Percentiles rank a stretch among this genome's conserved stretches.
Evolutionary conservation across 345 rosid genomes (phyloP).

Genomic region (Streptanthus diversifolius): DNA sequence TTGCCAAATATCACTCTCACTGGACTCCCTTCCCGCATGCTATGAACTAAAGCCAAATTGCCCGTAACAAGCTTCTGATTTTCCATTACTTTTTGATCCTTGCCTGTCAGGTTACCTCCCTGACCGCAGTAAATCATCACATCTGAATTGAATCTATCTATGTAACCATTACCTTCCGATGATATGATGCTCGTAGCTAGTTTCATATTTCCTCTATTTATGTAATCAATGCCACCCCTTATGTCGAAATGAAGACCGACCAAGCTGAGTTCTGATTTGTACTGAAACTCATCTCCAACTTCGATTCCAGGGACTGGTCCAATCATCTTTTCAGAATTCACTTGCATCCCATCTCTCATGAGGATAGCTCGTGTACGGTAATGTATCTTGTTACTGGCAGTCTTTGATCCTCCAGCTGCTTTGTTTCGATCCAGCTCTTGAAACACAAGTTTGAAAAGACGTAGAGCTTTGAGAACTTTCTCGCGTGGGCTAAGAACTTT

Average conservation of each 20-base stretch:
- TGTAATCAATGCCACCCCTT: constrained; percentile 72
- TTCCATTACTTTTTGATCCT: constrained; percentile 40
- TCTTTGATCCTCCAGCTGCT: neutral
- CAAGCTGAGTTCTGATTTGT: constrained; percentile 57
- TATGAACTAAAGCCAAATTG: constrained; percentile 65
- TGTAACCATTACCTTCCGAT: constrained; percentile 62
- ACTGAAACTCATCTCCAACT: constrained; percentile 79
- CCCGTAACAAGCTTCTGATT: constrained; percentile 78
- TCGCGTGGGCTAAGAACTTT: neutral
- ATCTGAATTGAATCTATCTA: constrained; percentile 44
- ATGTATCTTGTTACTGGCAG: neutral
- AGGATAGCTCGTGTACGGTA: neutral
- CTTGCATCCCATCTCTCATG: constrained; percentile 10
- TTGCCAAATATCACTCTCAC: constrained; percentile 75
- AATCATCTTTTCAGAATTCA: constrained; percentile 42
- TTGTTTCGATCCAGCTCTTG: neutral
- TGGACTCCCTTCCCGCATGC: constrained; percentile 42
- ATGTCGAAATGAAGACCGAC: constrained; percentile 66
- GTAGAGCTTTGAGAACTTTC: neutral
- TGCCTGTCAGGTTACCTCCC: constrained; percentile 58
- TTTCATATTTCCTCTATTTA: constrained; percentile 30
- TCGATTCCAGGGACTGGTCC: constrained; percentile 83
- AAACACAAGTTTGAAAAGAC: neutral
- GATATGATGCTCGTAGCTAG: constrained; percentile 75
- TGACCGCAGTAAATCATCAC: constrained; percentile 62